phyloP scores from a whole-genome alignment of 192 early-diverging fungal species.

The Coemansia sp. region DNA sequence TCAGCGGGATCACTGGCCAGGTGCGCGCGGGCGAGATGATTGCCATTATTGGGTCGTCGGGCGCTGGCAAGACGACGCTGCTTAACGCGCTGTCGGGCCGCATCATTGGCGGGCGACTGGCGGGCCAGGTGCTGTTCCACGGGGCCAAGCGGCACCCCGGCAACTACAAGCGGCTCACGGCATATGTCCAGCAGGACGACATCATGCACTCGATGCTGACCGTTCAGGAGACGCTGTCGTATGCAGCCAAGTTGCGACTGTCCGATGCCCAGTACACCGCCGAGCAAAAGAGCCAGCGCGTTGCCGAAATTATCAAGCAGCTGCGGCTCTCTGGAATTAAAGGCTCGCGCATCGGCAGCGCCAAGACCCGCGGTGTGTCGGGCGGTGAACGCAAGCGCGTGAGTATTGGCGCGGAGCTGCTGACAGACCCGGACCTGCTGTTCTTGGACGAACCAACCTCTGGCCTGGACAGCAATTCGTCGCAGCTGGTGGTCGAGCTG shows the following conservation, averaged over 20 bases:
- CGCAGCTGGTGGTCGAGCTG: conserved; percentile 59
- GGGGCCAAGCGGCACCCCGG: conserved; percentile 34
- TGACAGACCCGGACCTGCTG: conserved; percentile 54
- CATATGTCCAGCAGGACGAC: conserved; percentile 56
- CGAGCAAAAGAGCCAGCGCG: conserved; percentile 54
- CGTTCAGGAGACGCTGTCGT: conserved; percentile 73
- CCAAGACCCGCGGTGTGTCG: conserved; percentile 47
- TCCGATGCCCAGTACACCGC: conserved; percentile 49
- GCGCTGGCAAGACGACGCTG: conserved; percentile 86
- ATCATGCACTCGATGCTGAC: conserved; percentile 60
- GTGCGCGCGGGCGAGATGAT: conserved; percentile 67
- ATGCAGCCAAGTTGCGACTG: conserved; percentile 68
- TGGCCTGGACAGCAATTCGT: conserved; percentile 68
- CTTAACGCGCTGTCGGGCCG: conserved; percentile 79
- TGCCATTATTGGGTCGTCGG: conserved; percentile 89
- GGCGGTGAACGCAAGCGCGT: conserved; percentile 57
- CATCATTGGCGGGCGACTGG: conserved; percentile 54
- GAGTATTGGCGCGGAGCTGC: conserved; percentile 44
- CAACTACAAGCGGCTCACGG: conserved; percentile 31
- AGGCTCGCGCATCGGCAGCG: conserved; percentile 51
- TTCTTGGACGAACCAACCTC: conserved; percentile 59
- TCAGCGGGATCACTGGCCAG: conserved; percentile 65
- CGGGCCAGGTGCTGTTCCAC: conserved; percentile 53
- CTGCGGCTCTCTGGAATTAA: conserved; percentile 61
- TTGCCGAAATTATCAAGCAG: conserved; percentile 56